Evolutionary conservation across 768 basidiomycete species (phyloP).

Genomic region (Amanita pseudoporphyria): DNA sequence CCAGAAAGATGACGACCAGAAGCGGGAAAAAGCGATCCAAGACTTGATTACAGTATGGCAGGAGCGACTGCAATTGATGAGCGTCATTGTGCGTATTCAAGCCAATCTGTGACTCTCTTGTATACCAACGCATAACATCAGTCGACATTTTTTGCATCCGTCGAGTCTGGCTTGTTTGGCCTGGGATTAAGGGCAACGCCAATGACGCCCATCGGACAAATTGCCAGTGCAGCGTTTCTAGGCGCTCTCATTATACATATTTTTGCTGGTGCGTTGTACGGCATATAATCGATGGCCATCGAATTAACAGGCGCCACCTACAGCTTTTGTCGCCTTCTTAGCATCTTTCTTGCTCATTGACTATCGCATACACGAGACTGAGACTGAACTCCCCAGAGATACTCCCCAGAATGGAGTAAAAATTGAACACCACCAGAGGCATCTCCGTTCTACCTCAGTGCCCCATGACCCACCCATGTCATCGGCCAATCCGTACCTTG

Average conservation of each 20-base stretch:
- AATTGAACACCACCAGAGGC: not conserved
- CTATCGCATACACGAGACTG: conserved; percentile 6
- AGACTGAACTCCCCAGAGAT: not conserved
- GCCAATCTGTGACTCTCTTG: too few species aligned
- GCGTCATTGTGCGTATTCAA: not conserved
- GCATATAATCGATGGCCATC: too few species aligned
- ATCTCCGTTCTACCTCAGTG: not conserved
- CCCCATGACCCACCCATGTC: not conserved
- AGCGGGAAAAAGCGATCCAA: conserved; percentile 1
- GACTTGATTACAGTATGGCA: conserved; percentile 3
- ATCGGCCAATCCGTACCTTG: not conserved
- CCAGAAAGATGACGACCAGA: not conserved
- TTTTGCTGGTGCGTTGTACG: not conserved
- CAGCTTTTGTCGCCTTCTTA: conserved; percentile 2
- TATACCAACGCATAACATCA: not conserved
- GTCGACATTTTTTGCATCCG: conserved; percentile 4
- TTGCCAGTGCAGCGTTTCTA: conserved; percentile 1
- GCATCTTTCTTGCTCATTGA: conserved; percentile 5
- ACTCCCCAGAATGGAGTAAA: not conserved
- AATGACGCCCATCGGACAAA: not conserved
- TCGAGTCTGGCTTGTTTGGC: not conserved
- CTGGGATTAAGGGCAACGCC: not conserved
- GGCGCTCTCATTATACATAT: conserved; percentile 4
- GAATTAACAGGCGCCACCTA: too few species aligned
- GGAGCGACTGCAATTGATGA: conserved; percentile 3